Evolutionary conservation across 352 stramenopile species (phyloP), one percentile per base, ranked within the genome.

Genomic region (Pythium monospermum): DNA sequence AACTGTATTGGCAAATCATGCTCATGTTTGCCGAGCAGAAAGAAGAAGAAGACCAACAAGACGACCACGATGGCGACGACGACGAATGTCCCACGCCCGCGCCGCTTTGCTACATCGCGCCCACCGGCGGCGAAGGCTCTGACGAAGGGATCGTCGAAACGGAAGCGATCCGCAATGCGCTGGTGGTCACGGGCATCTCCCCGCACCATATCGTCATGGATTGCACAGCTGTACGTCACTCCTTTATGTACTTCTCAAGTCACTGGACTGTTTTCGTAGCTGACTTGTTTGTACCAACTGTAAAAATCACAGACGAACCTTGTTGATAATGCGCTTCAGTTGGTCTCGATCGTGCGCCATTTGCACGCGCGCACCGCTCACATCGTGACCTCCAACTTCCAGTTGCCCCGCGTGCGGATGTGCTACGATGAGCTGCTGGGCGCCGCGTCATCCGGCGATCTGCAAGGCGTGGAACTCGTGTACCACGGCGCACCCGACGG

Each of bases 161-260:
- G 6, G 76, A 85, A 26, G 57, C 67, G 15, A 77, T 78, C 22
- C 68, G 76, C 32, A 77, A 81, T 10, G 71, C 67, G 22, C 66
- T 85, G 11, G 59, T 79, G 16, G 60, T 65, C 16, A 53, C 57
- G n/a, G 73, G 76, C 33, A 69, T 87, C 38, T 83, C 76, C 4
- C 72, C 71, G 12, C 74, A 87, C 45, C 73, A 85, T 48, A 80
- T 85, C 43, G 47, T 84, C 62, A 85, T 85, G 73, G 69, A 83
- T 59, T 87, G 76, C 71, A 76, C 69, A 0, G 64, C 67, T 25
- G 73, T 87, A 57, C 60, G 65, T 71, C 2, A n/a, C n/a, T n/a
- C n/a, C n/a, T n/a, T 42, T 11, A 5, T 21, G 21, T 31, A 4
- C 10, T 18, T 32, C 3, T 13, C 22, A 45, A 32, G 10, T 21